Evolutionary conservation across 805 yeast genomes (phyloP).

Genomic region (Starmerella khaoyaiensis): DNA sequence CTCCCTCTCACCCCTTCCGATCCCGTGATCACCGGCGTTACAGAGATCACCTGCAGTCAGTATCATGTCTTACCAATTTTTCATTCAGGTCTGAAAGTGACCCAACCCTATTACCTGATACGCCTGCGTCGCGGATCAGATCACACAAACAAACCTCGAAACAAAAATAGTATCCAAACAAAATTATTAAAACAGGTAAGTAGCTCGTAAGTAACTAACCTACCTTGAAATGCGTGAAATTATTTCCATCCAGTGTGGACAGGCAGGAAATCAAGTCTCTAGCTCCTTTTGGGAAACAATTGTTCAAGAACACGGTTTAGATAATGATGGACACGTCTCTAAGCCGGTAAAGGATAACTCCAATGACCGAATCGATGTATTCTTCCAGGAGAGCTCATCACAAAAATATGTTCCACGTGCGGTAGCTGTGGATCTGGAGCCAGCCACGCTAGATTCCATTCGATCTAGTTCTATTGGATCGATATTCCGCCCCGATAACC

Average conservation of each 20-base stretch:
- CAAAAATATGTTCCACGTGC: constrained; percentile 92
- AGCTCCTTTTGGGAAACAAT: constrained; percentile 32
- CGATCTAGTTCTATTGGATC: constrained; percentile 67
- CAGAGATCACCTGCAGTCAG: too few relatives aligned
- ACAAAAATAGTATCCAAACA: too few relatives aligned
- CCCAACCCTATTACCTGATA: too few relatives aligned
- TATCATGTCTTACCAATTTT: too few relatives aligned
- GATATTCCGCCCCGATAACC: constrained; percentile 85
- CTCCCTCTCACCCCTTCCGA: too few relatives aligned
- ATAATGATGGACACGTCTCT: constrained; percentile 25
- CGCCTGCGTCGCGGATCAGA: too few relatives aligned
- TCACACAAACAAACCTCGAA: too few relatives aligned
- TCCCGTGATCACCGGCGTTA: too few relatives aligned
- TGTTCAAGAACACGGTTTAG: constrained; percentile 29
- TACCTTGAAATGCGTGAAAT: constrained; percentile 31
- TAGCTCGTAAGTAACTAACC: neutral
- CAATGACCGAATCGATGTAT: constrained; percentile 56
- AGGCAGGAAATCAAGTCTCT: constrained; percentile 35
- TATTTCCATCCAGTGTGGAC: constrained; percentile 35
- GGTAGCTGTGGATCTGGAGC: constrained; percentile 85
- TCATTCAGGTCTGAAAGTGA: too few relatives aligned
- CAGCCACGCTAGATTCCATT: constrained; percentile 83
- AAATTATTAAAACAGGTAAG: too few relatives aligned
- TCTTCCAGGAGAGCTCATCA: constrained; percentile 65
- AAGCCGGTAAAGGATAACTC: constrained; percentile 21